Evolutionary conservation across 106 monocot species (phyloP).

Genomic region (Apostasia shenzhenica): DNA sequence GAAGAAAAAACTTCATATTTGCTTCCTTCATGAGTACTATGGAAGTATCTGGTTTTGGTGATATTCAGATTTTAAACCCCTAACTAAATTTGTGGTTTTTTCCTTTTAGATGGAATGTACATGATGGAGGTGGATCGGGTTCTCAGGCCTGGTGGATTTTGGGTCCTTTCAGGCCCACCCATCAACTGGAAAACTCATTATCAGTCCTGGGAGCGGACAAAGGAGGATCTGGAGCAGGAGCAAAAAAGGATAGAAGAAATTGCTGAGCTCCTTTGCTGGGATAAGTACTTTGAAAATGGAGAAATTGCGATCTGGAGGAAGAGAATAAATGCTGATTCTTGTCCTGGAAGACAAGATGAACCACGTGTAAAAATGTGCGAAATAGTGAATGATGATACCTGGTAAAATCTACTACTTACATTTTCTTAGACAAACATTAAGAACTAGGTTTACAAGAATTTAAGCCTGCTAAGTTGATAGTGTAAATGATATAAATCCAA

Average conservation of each 20-base stretch:
- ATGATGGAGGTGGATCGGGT: conserved; percentile 65
- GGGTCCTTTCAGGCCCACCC: conserved; percentile 62
- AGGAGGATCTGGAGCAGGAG: conserved; percentile 50
- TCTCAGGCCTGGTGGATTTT: conserved; percentile 56
- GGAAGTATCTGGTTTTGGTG: too few species aligned
- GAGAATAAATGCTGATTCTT: conserved; percentile 37
- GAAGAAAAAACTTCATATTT: too few species aligned
- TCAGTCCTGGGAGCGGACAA: conserved; percentile 42
- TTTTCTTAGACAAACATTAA: not conserved
- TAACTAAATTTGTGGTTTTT: not conserved
- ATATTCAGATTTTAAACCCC: too few species aligned
- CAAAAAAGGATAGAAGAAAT: conserved; percentile 50
- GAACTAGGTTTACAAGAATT: too few species aligned
- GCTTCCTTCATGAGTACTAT: too few species aligned
- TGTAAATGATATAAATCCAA: too few species aligned
- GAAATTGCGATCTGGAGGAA: conserved; percentile 58
- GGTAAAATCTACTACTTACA: conserved; percentile 18
- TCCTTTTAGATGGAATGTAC: conserved; percentile 48
- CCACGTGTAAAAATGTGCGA: conserved; percentile 17
- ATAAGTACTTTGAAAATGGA: conserved; percentile 35
- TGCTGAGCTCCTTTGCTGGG: conserved; percentile 65
- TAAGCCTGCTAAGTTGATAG: too few species aligned
- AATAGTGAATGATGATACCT: conserved; percentile 46
- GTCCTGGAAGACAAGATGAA: conserved; percentile 36
- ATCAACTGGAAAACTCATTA: conserved; percentile 54